A percentile compares a stretch with the other conserved stretches of the same genome.
Evolutionary conservation across 805 yeast genomes (phyloP).

Genomic region (Yarrowia divulgata): DNA sequence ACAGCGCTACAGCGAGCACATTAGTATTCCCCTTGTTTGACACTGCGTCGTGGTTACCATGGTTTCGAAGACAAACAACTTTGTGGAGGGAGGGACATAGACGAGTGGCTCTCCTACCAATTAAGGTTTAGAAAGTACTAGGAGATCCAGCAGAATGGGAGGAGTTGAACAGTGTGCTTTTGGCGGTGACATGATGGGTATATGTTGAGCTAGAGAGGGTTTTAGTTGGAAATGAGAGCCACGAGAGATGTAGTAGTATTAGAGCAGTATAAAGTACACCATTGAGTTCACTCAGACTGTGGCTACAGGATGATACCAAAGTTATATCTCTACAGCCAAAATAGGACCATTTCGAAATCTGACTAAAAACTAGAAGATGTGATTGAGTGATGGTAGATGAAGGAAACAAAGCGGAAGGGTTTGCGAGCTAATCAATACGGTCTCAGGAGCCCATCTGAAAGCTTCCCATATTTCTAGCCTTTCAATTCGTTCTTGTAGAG

Average conservation of each 20-base stretch:
- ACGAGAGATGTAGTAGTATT: background rate
- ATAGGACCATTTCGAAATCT: background rate
- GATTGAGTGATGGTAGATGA: background rate
- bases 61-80: background rate
- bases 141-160: background rate
- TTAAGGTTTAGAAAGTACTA: background rate
- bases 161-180: background rate
- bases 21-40: background rate
- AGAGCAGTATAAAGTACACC: background rate
- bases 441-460: too few relatives aligned
- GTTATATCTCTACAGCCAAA: background rate
- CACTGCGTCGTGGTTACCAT: conserved; percentile 14
- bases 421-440: background rate
- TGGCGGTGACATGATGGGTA: background rate
- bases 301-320: background rate
- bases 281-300: background rate
- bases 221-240: background rate
- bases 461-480: too few relatives aligned
- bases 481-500: too few relatives aligned
- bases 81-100: background rate
- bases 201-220: background rate
- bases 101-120: too few relatives aligned
- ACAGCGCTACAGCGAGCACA: background rate
- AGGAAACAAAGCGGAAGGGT: background rate
- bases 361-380: background rate